A percentile compares a stretch with the other conserved stretches of the same genome.
These are phyloP conservation scores for Populus trichocarpa DNA, from an alignment of 441 rosid genomes.

Conservation along the genomic window DNA sequence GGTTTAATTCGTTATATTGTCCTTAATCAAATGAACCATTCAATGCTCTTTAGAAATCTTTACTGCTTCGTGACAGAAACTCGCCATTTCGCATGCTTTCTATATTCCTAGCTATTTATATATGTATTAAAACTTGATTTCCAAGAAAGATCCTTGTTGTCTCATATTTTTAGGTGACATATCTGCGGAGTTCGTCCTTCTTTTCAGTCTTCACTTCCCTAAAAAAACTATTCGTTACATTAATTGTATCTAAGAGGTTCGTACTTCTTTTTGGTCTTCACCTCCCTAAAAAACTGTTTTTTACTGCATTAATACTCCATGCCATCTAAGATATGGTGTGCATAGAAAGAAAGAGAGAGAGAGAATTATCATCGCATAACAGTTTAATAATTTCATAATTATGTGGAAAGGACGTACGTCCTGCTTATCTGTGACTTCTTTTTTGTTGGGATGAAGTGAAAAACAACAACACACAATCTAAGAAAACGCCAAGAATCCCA, in stretches of 20 bases:
- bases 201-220: constrained; percentile 12
- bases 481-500: constrained; percentile 41
- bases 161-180: constrained; percentile 16
- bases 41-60: background rate
- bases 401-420: constrained; percentile 15
- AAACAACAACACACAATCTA: constrained; percentile 12
- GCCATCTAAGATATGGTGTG: background rate
- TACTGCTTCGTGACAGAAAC: background rate
- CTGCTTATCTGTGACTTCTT: background rate
- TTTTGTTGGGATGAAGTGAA: constrained; percentile 14
- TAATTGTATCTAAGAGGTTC: background rate
- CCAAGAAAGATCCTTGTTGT: constrained; percentile 20
- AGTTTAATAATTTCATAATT: constrained; percentile 24
- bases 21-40: background rate
- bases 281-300: background rate
- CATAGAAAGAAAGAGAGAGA: background rate
- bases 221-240: background rate
- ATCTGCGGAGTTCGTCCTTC: background rate
- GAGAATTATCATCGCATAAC: background rate
- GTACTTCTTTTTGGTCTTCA: background rate
- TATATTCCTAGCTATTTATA: background rate
- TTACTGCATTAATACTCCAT: background rate
- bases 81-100: background rate
- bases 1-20: background rate
- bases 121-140: constrained; percentile 12